Evolutionary conservation across 768 basidiomycete species (phyloP), one percentile per base, ranked within the genome.

Genomic region (Boletus patriciae): DNA sequence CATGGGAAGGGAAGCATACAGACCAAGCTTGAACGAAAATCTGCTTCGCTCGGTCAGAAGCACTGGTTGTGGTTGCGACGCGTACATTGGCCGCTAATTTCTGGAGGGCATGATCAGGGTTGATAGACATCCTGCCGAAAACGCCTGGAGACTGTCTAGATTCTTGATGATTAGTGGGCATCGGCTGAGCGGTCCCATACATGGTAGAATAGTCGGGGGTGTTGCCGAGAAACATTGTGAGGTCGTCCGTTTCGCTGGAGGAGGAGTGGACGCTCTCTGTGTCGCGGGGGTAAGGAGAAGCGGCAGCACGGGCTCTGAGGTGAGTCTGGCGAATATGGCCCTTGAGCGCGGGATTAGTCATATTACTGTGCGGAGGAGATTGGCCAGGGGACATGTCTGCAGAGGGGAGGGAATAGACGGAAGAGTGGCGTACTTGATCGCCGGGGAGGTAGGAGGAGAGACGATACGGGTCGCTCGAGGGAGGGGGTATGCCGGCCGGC

Each of bases 1-100:
- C 11, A 48, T 36, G 41, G 56, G 50, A 62, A 60, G 58, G 62
- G 53, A 62, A 68, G 59, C 25, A 52, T 18, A 46, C 86, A 62
- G 62, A 92, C 92, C 92, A 94, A 54, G 90, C 90, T 73, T 94
- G 92, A 19, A 94, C 92, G 66, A 94, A 94, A 65, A 93, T 92
- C 74, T 93, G 90, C 66, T 93, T 93, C 50, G 92, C 92, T 66
- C 92, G 77, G 72, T 94, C 92, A 12, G 92, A 93, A 49, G 92
- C 92, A 66, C 89, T 92, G 38, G 92, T 93, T 9, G 92, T 94
- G 3, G 92, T 94, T 13, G 92, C 92, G 43, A 88, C 87, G 49
- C 92, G 85, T 36, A 93, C 90, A 64, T 91, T 92, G 42, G 86
- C 87, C 4, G 92, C 92, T 54, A 93, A 78, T 75, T 92, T 92